Conservation (phyloP, 192 early-diverging fungal genomes). For the Coemansia sp. region DNA sequence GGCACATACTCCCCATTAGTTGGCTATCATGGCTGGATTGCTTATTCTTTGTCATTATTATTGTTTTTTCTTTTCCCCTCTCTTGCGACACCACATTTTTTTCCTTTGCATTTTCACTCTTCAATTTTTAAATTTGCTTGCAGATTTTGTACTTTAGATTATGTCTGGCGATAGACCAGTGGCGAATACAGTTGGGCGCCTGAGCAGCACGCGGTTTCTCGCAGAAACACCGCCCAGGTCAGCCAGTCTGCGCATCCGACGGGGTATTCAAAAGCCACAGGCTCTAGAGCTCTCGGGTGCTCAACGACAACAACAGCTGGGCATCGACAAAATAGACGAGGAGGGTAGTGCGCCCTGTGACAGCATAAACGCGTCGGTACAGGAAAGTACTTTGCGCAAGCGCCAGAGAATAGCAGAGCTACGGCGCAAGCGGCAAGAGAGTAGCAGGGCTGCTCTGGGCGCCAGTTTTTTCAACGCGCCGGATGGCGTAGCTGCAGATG, state of each 20-base stretch:
- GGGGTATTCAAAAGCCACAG: slow-evolving; percentile 14
- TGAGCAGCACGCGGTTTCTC: neutral
- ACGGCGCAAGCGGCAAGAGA: slow-evolving; percentile 21
- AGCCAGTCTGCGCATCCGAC: slow-evolving; percentile 19
- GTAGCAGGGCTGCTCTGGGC: neutral
- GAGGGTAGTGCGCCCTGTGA: neutral
- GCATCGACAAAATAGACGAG: neutral
- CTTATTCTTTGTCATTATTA: no score
- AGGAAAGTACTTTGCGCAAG: slow-evolving; percentile 28
- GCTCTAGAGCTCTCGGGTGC: slow-evolving; percentile 8
- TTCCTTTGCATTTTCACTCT: neutral
- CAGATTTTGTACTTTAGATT: neutral
- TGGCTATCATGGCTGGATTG: no score
- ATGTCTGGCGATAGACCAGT: neutral
- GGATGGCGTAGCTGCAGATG: neutral
- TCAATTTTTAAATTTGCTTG: neutral
- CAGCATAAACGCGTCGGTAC: slow-evolving; percentile 8
- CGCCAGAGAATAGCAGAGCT: slow-evolving; percentile 43
- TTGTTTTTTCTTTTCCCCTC: no score
- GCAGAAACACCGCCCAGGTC: slow-evolving; percentile 20
- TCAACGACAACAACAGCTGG: neutral
- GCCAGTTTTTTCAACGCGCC: neutral
- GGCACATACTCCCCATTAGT: no score
- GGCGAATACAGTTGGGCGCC: neutral
- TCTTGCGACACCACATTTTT: no score